Evolutionary conservation across 2,329 filamentous ascomycete species (phyloP), one percentile per base, ranked within the genome.

Genomic region (Fusarium kyushuense): DNA sequence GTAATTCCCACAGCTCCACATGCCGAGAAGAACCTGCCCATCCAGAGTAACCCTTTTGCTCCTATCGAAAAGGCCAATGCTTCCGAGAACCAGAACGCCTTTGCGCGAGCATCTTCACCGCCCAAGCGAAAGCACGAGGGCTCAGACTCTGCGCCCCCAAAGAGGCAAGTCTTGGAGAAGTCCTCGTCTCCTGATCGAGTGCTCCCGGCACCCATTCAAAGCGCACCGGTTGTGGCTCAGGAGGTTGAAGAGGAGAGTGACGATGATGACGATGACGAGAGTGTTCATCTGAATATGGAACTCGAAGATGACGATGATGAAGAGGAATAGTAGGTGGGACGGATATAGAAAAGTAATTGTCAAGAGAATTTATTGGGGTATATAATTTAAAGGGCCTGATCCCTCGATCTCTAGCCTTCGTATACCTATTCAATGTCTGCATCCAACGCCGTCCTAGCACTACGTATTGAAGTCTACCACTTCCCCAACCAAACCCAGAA

Each of bases 211-310:
- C 57, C 64, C 33, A 23, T 58, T 11, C 59, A 63, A 4, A 75
- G 71, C 47, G 65, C 58, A 17, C 47, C 52, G n/a, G 55, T 70
- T 19, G 75, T 43, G 25, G 54, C 71, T 13, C 76, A 54, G 5
- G 75, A 70, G 1, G 77, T 32, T 5, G 75, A 72, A 2, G 77
- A 75, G 9, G 57, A 59, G 1, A 79, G 79, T 6, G 47, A 79
- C 1, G 82, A 82, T n/a, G 82, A 83, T 21, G 82, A 82, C 32
- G 82, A 83, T 23, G 85, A 87, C 57, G 85, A 83, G 55, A 88
- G 86, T 60, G 83, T 88, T 14, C 84, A 88, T 75, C 77, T 88
- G 58, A 86, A 88, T 55, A 88, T 88, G 84, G 85, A 86, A 45
- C 75, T 89, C 12, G 86, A 88, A 12, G 84, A 84, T 19, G 83